Evolutionary conservation across 257 asterid species (phyloP), one percentile per base, ranked within the genome.

Genomic region (Gardenia jasminoides): DNA sequence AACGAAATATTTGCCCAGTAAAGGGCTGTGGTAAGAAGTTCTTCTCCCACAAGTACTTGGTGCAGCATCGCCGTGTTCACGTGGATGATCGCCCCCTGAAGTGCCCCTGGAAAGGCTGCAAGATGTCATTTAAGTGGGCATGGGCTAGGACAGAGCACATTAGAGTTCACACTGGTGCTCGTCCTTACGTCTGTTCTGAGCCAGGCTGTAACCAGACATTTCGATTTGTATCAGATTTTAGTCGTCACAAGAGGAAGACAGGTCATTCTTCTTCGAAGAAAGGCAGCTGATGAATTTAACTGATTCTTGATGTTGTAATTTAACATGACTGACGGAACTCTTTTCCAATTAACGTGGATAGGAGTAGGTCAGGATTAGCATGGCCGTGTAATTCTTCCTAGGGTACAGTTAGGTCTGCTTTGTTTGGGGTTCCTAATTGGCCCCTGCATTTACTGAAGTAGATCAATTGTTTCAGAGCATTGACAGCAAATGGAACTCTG

Each of bases 71-170:
- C 1, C 97, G 99, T 24, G 99, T 96, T 66, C 99, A 96, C 85
- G 26, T 90, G 90, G 99, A 96, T 30, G 98, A 96, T 36, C 97
- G 99, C 65, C 99, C 99, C 50, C 92, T 96, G 79, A 93, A 93
- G 80, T 96, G 99, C 74, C 99, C 99, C 1, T 96, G 99, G 99
- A 93, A 90, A 83, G 99, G 99, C 66, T 96, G 99, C 92, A 96
- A 91, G 91, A 96, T 96, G 99, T 72, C 98, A 0, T 96, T 96
- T 79, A 96, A 96, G 85, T 96, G 99, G 99, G 97, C 99, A 10
- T 96, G 99, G 99, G 99, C 99, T 9, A 82, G 98, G 70, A 96
- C 99, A 0, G 99, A 96, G 76, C 99, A 96, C 86, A 91, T 96
- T 24, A 88, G 99, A 64, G 98, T 96, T 74, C 99, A 96, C 72